Evolutionary conservation across 768 basidiomycete genomes (phyloP), one percentile per base, ranked within the genome.

Genomic region (Cystobasidium tubakii): DNA sequence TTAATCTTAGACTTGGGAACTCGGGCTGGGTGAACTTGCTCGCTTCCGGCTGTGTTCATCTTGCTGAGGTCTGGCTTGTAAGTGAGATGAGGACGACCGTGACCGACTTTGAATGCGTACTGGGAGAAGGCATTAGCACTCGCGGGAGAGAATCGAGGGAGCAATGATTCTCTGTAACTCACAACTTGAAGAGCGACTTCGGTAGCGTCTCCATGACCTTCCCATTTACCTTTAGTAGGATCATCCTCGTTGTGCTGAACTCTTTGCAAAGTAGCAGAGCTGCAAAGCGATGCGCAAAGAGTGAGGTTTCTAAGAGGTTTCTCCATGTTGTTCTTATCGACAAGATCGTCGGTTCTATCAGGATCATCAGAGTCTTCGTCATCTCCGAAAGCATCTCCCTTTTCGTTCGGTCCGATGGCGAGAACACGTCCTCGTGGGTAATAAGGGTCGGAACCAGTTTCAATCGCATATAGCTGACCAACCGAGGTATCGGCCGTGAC

Each of bases 201-300:
- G 12, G 83, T 84, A 12, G 84, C 82, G 67, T 84, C 84, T 33
- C 84, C 84, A 46, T 81, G 79, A 3, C 82, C 82, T 27, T 80
- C 79, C 83, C 83, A 84, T 19, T 77, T 75, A 39, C 78, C 80
- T 6, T 81, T 82, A 50, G 76, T 76, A 29, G 54, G 46, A 64
- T 80, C 66, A 50, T 66, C 73, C 54, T 71, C 69, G 21, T 71
- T 36, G 21, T 77, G 77, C 70, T 74, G 39, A 66, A 27, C 78
- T 67, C 71, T 64, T 64, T 79, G 78, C 2, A 83, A 77, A 2
- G 82, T 81, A 13, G 84, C 82, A 73, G 81, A 81, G 77, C 82
- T 84, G 78, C 83, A 83, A 21, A 84, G 79, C 13, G 79, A 77
- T 12, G 82, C 82, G 70, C 81, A 80, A 57, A 81, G 81, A 31